Evolutionary conservation across 768 basidiomycete genomes (phyloP).

Genomic region (Termitomyces heimii): DNA sequence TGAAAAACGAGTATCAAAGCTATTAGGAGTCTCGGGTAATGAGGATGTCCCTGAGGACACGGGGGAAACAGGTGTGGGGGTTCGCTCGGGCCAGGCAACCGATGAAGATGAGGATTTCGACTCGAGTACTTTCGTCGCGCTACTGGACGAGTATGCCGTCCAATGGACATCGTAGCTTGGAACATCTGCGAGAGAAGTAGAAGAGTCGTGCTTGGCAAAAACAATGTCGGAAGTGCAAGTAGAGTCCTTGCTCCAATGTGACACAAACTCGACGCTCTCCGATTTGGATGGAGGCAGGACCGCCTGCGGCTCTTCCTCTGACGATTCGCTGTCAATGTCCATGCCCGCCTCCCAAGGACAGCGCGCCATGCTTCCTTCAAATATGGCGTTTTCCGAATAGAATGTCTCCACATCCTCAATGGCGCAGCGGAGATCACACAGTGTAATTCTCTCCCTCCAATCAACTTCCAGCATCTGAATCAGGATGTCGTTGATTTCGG

Average conservation of each 20-base stretch:
- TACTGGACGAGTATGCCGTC: slow-evolving; percentile 39
- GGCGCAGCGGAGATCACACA: slow-evolving; percentile 48
- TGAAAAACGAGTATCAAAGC: slow-evolving; percentile 35
- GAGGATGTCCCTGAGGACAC: slow-evolving; percentile 39
- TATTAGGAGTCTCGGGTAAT: slow-evolving; percentile 54
- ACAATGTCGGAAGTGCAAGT: slow-evolving; percentile 39
- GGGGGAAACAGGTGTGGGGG: slow-evolving; percentile 38
- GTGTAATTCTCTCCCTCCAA: slow-evolving; percentile 51
- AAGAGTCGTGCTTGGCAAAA: slow-evolving; percentile 32
- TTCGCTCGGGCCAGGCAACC: slow-evolving; percentile 31
- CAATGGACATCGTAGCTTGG: slow-evolving; percentile 37
- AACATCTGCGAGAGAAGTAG: slow-evolving; percentile 18
- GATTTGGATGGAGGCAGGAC: slow-evolving; percentile 30
- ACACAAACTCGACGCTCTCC: slow-evolving; percentile 32
- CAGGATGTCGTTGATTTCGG: slow-evolving; percentile 68
- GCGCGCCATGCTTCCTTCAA: slow-evolving; percentile 78
- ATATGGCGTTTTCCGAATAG: slow-evolving; percentile 70
- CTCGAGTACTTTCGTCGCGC: slow-evolving; percentile 51
- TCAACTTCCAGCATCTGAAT: slow-evolving; percentile 69
- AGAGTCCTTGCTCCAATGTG: slow-evolving; percentile 59
- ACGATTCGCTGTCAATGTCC: slow-evolving; percentile 61
- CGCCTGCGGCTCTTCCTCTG: slow-evolving; percentile 32
- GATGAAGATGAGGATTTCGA: slow-evolving; percentile 47
- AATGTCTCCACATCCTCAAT: slow-evolving; percentile 58
- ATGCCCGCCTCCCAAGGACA: slow-evolving; percentile 75